A percentile compares a stretch with the other conserved stretches of the same genome.
Conservation (phyloP, 2,329 filamentous ascomycete genomes). For the Apiospora kogelbergensis region DNA sequence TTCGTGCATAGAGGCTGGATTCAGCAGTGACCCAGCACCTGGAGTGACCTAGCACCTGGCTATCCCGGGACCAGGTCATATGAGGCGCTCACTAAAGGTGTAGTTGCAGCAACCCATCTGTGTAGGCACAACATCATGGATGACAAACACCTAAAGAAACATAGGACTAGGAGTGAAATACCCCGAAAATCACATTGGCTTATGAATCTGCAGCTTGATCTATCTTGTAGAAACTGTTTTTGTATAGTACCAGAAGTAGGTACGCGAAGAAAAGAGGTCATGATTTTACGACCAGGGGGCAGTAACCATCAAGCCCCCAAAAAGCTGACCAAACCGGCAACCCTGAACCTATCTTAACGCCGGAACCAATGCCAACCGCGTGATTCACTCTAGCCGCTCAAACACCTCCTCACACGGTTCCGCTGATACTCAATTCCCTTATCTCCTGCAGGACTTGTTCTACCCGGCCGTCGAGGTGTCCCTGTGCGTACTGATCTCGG, state of each 20-base stretch:
- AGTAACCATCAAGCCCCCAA: conserved; percentile 5
- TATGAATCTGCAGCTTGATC: background rate
- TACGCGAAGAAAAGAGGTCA: background rate
- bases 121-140: background rate
- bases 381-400: background rate
- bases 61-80: background rate
- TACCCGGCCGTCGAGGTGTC: conserved; percentile 85
- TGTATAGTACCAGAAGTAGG: background rate
- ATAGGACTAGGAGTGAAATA: background rate
- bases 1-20: background rate
- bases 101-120: background rate
- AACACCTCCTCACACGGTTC: conserved; percentile 50
- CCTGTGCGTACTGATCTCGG: conserved; percentile 91
- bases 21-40: too few relatives aligned
- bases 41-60: background rate
- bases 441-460: conserved; percentile 98
- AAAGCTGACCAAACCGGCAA: background rate
- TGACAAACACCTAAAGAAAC: background rate
- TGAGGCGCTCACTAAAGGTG: background rate
- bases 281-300: background rate
- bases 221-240: background rate
- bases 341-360: background rate
- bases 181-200: background rate
- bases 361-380: background rate
- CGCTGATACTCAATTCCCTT: conserved; percentile 88